These are phyloP conservation scores for Euphorbia corollata DNA, from an alignment of 441 rosid genomes.

Conservation along the genomic window DNA sequence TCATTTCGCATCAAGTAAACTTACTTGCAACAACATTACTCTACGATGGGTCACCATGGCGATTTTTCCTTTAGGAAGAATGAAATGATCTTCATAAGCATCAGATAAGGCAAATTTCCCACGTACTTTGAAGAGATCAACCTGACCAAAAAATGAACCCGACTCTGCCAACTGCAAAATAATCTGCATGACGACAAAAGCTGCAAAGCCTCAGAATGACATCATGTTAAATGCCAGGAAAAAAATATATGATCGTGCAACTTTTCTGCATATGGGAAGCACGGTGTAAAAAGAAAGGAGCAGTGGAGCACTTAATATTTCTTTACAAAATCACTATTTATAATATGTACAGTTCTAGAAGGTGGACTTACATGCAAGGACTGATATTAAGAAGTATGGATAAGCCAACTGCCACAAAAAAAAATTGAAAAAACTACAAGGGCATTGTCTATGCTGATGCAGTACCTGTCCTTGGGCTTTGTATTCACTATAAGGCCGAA, in stretches of 20 bases:
- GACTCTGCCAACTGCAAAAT: slow-evolving; percentile 97
- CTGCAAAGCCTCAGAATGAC: slow-evolving; percentile 10
- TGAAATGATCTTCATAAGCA: slow-evolving; percentile 91
- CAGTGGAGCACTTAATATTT: neutral
- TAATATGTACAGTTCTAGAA: neutral
- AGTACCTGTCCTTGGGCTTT: slow-evolving; percentile 91
- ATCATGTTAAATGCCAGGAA: slow-evolving; percentile 6
- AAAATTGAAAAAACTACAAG: neutral
- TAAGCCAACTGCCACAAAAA: neutral
- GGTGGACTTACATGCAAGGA: neutral
- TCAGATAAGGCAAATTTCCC: slow-evolving; percentile 95
- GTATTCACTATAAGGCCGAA: slow-evolving; percentile 76
- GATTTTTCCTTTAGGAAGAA: slow-evolving; percentile 75
- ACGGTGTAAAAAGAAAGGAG: neutral
- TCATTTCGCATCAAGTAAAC: slow-evolving; percentile 26
- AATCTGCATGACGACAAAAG: slow-evolving; percentile 45
- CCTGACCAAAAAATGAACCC: slow-evolving; percentile 90
- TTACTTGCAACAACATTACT: slow-evolving; percentile 80
- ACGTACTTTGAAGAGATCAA: slow-evolving; percentile 90
- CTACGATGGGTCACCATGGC: slow-evolving; percentile 79
- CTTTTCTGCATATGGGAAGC: neutral
- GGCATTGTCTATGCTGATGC: neutral
- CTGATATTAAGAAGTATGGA: neutral
- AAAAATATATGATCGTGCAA: neutral
- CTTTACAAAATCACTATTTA: neutral